phyloP scores from a whole-genome alignment of 768 basidiomycete genomes.

The Leccinum disarticulatum region DNA sequence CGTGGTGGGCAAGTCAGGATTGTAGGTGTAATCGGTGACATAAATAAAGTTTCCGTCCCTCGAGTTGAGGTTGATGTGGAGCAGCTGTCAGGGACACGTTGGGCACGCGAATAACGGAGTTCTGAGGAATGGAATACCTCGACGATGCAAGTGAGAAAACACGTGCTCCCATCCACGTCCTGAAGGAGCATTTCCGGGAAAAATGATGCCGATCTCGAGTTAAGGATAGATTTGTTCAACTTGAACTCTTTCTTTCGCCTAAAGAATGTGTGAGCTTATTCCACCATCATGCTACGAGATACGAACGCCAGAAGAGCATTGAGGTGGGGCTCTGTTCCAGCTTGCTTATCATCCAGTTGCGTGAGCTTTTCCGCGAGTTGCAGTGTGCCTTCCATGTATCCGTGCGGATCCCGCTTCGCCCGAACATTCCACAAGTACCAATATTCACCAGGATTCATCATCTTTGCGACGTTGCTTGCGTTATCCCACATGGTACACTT shows the following conservation, averaged over 20 bases:
- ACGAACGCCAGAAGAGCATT: constrained; percentile 53
- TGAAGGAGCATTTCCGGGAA: constrained; percentile 49
- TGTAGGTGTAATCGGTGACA: constrained; percentile 65
- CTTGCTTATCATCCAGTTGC: constrained; percentile 42
- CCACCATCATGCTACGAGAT: background rate
- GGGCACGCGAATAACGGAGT: background rate
- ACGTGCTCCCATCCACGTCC: constrained; percentile 41
- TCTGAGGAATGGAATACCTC: constrained; percentile 42
- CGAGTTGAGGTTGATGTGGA: constrained; percentile 39
- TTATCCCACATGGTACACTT: constrained; percentile 60
- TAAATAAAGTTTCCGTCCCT: constrained; percentile 43
- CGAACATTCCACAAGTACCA: constrained; percentile 56
- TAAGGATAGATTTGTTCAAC: constrained; percentile 30
- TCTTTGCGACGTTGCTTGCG: constrained; percentile 41
- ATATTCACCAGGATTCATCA: constrained; percentile 49
- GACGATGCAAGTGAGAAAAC: constrained; percentile 55
- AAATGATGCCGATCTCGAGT: constrained; percentile 24
- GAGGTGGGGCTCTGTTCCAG: constrained; percentile 39
- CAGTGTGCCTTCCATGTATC: constrained; percentile 57
- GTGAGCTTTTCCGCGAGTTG: constrained; percentile 42
- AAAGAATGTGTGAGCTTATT: constrained; percentile 4
- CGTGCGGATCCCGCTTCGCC: constrained; percentile 38
- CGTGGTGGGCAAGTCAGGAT: constrained; percentile 40
- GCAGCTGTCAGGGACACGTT: constrained; percentile 38
- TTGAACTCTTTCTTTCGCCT: constrained; percentile 52